A percentile compares a stretch with the other conserved stretches of the same genome.
phyloP scores from a whole-genome alignment of 1,139 yeast genomes.

The Candida sp. region DNA sequence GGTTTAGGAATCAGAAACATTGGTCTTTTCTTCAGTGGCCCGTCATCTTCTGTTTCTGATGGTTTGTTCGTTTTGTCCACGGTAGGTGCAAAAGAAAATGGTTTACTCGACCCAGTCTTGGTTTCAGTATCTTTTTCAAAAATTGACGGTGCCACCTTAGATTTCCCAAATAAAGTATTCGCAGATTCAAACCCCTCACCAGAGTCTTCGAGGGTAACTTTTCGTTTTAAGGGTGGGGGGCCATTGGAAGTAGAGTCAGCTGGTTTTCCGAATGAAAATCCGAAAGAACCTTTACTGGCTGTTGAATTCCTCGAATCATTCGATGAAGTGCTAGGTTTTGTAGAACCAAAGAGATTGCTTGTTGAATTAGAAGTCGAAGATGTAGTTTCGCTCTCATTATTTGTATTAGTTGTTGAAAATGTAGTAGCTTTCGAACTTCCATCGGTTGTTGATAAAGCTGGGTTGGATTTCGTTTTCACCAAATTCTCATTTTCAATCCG shows the following conservation, averaged over 20 bases:
- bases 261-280: background rate
- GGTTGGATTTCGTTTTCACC: slow-evolving; percentile 5
- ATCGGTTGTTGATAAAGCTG: background rate
- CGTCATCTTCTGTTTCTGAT: background rate
- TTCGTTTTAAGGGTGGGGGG: background rate
- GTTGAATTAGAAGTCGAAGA: background rate
- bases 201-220: background rate
- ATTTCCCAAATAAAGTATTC: background rate
- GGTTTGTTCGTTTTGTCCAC: background rate
- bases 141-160: background rate
- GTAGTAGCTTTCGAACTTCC: background rate
- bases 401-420: background rate
- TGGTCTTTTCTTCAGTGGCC: background rate
- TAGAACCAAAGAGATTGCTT: background rate
- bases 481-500: slow-evolving; percentile 13
- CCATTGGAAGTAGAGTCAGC: background rate
- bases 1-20: background rate
- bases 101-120: background rate
- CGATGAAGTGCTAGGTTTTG: background rate
- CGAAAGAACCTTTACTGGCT: background rate
- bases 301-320: background rate
- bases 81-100: background rate
- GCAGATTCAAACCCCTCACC: background rate
- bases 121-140: background rate
- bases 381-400: background rate